Conservation (phyloP, 1,284 basidiomycete genomes). For the Austroboletus novae-zelandiae region DNA sequence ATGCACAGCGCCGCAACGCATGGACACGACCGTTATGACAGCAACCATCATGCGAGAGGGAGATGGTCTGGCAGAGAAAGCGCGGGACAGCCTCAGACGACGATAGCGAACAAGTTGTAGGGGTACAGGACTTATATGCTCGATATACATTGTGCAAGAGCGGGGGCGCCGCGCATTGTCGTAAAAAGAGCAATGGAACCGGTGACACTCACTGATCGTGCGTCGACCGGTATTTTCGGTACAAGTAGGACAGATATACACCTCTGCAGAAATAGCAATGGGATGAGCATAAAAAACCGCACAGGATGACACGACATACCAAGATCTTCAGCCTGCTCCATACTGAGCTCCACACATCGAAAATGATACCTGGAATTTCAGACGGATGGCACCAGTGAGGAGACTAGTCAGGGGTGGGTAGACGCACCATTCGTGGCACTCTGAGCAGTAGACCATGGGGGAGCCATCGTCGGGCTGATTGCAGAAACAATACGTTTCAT, state of each 20-base stretch:
- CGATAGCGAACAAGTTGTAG: constrained; percentile 35
- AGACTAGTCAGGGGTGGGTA: background rate
- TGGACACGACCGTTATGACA: constrained; percentile 34
- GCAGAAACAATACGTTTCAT: constrained; percentile 53
- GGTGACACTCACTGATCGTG: constrained; percentile 74
- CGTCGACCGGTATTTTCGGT: constrained; percentile 59
- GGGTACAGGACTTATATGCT: constrained; percentile 36
- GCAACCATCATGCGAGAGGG: constrained; percentile 31
- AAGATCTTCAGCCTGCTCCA: constrained; percentile 69
- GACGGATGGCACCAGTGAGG: constrained; percentile 2
- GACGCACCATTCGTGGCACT: constrained; percentile 72
- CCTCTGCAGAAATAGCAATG: constrained; percentile 39
- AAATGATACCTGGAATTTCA: constrained; percentile 67
- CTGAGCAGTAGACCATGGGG: constrained; percentile 76
- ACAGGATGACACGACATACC: constrained; percentile 46
- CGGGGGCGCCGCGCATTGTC: constrained; percentile 35
- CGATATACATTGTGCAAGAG: constrained; percentile 37
- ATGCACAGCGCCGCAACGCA: constrained; percentile 28
- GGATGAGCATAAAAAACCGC: constrained; percentile 14
- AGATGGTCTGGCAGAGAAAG: constrained; percentile 35
- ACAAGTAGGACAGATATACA: constrained; percentile 72
- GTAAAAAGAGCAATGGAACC: constrained; percentile 36
- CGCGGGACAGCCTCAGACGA: constrained; percentile 32
- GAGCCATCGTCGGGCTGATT: constrained; percentile 67
- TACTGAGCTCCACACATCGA: constrained; percentile 57